Conservation (phyloP, 1,139 yeast genomes). For the Taphrina sp. region DNA sequence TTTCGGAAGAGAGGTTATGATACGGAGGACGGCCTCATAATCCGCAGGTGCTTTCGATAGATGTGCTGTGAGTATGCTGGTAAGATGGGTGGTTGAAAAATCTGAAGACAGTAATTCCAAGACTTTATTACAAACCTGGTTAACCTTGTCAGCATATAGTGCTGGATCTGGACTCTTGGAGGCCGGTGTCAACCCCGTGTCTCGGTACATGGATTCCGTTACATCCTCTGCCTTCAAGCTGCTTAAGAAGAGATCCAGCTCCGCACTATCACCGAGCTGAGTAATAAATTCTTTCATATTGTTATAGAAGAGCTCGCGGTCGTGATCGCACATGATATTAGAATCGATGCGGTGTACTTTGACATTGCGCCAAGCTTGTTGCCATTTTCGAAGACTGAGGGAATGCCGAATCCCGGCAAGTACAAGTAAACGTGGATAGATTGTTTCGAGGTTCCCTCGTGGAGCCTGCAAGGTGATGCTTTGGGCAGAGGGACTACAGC, state of each 20-base stretch:
- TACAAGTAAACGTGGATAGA: slow-evolving; percentile 89
- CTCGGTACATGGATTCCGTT: slow-evolving; percentile 74
- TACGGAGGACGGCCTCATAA: slow-evolving; percentile 64
- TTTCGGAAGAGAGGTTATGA: slow-evolving; percentile 47
- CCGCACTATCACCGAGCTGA: slow-evolving; percentile 69
- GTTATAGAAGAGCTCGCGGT: slow-evolving; percentile 62
- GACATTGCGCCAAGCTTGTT: slow-evolving; percentile 74
- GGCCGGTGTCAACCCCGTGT: slow-evolving; percentile 49
- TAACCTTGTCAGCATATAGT: slow-evolving; percentile 55
- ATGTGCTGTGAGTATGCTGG: slow-evolving; percentile 82
- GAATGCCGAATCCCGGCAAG: slow-evolving; percentile 73
- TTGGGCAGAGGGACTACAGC: slow-evolving; percentile 77
- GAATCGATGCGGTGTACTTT: slow-evolving; percentile 88
- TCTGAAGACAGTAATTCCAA: slow-evolving; percentile 55
- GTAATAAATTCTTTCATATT: slow-evolving; percentile 68
- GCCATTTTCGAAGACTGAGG: slow-evolving; percentile 59
- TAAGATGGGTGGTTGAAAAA: slow-evolving; percentile 61
- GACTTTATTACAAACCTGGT: slow-evolving; percentile 70
- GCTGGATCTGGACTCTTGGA: neutral
- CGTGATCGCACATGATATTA: slow-evolving; percentile 85
- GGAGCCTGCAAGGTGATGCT: slow-evolving; percentile 89
- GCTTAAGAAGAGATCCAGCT: slow-evolving; percentile 76
- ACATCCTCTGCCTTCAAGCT: slow-evolving; percentile 68
- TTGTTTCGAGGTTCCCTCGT: slow-evolving; percentile 92
- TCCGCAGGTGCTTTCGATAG: slow-evolving; percentile 91